A percentile compares a stretch with the other conserved stretches of the same genome.
Conservation (phyloP, 345 rosid species). For the Euphorbia peplus region DNA sequence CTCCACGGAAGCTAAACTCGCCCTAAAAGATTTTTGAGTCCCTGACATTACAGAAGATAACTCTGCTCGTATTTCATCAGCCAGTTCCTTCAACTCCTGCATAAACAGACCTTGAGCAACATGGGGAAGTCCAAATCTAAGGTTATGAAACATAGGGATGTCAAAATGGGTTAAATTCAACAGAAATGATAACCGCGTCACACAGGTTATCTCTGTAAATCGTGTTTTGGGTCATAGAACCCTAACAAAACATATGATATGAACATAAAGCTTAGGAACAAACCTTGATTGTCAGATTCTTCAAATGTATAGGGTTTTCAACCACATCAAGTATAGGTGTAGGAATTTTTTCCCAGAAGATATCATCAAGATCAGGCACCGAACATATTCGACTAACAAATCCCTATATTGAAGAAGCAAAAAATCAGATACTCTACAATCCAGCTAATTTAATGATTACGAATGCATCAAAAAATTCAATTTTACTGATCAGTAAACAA, state of each 20-base stretch:
- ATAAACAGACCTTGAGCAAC: constrained; percentile 13
- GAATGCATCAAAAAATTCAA: neutral
- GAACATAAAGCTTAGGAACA: constrained; percentile 13
- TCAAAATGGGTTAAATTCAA: too few relatives aligned
- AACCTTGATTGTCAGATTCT: constrained; percentile 71
- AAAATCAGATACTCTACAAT: constrained; percentile 9
- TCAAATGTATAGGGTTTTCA: constrained; percentile 72
- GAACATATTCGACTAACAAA: constrained; percentile 38
- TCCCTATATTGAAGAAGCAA: constrained; percentile 39
- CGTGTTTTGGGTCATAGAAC: too few relatives aligned
- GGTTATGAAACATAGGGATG: neutral
- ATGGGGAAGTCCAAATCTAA: constrained; percentile 1
- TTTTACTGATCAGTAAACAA: neutral
- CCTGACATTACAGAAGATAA: constrained; percentile 45
- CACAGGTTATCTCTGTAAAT: too few relatives aligned
- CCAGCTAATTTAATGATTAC: too few relatives aligned
- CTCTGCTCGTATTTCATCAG: constrained; percentile 66
- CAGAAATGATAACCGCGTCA: too few relatives aligned
- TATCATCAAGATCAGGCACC: constrained; percentile 65
- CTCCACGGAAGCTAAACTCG: constrained; percentile 73
- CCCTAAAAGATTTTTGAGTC: constrained; percentile 48
- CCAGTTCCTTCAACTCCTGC: constrained; percentile 76
- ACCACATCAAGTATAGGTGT: constrained; percentile 79
- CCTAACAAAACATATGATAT: constrained; percentile 8
- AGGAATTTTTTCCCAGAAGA: constrained; percentile 52